Conservation (phyloP, 2,329 filamentous ascomycete genomes). For the Podosphaera aphanis region DNA sequence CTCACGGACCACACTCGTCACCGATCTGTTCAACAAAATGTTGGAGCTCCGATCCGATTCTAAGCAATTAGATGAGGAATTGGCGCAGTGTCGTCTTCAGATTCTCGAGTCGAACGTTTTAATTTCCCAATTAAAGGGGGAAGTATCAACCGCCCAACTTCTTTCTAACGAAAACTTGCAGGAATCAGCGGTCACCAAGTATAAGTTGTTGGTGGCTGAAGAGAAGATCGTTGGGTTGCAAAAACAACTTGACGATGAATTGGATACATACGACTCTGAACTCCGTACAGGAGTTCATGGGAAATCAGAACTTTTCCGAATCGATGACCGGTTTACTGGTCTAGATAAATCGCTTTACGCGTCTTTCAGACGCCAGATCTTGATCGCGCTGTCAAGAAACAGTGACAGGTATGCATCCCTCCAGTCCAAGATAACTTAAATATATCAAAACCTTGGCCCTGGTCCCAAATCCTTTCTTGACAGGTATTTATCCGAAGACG, state of each 20-base stretch:
- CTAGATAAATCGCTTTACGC: neutral
- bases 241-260: neutral
- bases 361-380: neutral
- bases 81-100: too few relatives aligned
- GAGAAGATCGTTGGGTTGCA: neutral
- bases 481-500: neutral
- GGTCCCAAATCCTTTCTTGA: neutral
- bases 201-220: neutral
- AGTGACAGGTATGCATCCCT: neutral
- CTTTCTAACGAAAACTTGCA: too few relatives aligned
- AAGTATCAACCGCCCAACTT: too few relatives aligned
- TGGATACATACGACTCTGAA: neutral
- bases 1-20: too few relatives aligned
- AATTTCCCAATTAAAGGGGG: too few relatives aligned
- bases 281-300: neutral
- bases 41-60: too few relatives aligned
- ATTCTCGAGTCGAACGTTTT: too few relatives aligned
- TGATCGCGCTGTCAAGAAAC: neutral
- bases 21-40: too few relatives aligned
- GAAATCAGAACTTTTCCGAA: neutral
- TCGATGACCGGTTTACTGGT: neutral
- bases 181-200: neutral
- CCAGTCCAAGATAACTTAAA: neutral
- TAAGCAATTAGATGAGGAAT: too few relatives aligned
- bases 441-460: neutral